Evolutionary conservation across 1,284 basidiomycete species (phyloP).

Genomic region (Microbotryum silenes-acaulis): DNA sequence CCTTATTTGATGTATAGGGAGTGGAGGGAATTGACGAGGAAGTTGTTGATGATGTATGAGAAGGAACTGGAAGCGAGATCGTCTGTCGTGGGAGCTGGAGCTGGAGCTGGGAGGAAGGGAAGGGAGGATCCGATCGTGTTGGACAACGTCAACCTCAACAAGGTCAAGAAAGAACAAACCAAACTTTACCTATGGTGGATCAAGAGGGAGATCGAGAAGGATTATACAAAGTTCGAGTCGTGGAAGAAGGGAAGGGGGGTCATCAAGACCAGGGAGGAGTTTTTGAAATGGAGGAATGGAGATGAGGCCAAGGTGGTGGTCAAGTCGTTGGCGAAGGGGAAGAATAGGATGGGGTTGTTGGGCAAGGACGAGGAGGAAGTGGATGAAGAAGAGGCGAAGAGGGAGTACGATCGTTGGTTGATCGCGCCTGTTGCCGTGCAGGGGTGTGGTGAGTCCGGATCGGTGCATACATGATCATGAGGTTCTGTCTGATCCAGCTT

Average conservation of each 20-base stretch:
- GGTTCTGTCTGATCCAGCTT: background rate
- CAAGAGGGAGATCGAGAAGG: conserved; percentile 56
- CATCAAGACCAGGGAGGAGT: conserved; percentile 71
- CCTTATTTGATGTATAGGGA: conserved; percentile 98
- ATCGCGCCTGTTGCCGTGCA: conserved; percentile 85
- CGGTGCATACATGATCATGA: background rate
- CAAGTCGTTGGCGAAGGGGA: conserved; percentile 21
- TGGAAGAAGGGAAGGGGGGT: conserved; percentile 71
- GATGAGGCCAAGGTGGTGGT: conserved; percentile 35
- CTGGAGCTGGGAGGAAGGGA: background rate
- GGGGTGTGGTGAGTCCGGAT: conserved; percentile 63
- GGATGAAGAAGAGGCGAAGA: conserved; percentile 25
- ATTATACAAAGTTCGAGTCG: conserved; percentile 56
- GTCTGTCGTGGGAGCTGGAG: conserved; percentile 46
- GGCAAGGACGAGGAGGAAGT: conserved; percentile 26
- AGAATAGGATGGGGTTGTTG: conserved; percentile 11
- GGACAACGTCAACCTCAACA: conserved; percentile 18
- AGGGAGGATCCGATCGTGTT: background rate
- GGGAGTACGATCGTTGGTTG: conserved; percentile 42
- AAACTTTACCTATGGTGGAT: conserved; percentile 51
- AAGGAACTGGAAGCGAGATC: background rate
- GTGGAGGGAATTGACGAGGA: conserved; percentile 90
- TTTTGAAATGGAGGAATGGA: conserved; percentile 60
- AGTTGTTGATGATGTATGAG: conserved; percentile 47
- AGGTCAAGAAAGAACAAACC: conserved; percentile 42